Conservation (phyloP, 2,329 filamentous ascomycete genomes). For the Aspergillus sp. region DNA sequence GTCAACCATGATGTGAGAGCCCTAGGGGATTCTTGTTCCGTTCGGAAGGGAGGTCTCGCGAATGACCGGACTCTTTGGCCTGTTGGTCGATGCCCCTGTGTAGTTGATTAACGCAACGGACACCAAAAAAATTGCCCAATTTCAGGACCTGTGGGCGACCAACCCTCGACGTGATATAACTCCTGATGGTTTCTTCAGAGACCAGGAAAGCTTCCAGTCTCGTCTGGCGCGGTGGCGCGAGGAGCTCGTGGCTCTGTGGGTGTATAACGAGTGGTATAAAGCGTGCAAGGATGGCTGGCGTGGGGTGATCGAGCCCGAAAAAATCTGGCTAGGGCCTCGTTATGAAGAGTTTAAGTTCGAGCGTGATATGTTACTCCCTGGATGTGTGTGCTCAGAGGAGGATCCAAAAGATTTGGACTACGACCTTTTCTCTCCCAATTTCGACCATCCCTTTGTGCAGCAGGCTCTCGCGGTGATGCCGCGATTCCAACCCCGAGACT, state of each 20-base stretch:
- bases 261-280: neutral
- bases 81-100: neutral
- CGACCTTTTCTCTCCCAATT: neutral
- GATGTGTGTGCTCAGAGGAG: neutral
- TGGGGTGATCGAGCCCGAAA: neutral
- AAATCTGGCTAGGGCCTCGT: neutral
- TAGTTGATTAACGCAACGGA: neutral
- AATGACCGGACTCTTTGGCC: conserved; percentile 2
- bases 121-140: neutral
- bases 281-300: neutral
- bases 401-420: neutral
- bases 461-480: neutral
- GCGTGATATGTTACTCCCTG: neutral
- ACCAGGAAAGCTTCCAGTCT: neutral
- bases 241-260: neutral
- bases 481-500: neutral
- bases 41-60: conserved; percentile 9
- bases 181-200: neutral
- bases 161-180: neutral
- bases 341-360: neutral
- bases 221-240: neutral
- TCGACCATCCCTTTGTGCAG: neutral
- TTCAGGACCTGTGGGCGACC: neutral
- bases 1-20: conserved; percentile 12
- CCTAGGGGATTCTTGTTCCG: conserved; percentile 15